Evolutionary conservation across 2,329 filamentous ascomycete species (phyloP), one percentile per base, ranked within the genome.

Genomic region (Leptosphaerulina australis): DNA sequence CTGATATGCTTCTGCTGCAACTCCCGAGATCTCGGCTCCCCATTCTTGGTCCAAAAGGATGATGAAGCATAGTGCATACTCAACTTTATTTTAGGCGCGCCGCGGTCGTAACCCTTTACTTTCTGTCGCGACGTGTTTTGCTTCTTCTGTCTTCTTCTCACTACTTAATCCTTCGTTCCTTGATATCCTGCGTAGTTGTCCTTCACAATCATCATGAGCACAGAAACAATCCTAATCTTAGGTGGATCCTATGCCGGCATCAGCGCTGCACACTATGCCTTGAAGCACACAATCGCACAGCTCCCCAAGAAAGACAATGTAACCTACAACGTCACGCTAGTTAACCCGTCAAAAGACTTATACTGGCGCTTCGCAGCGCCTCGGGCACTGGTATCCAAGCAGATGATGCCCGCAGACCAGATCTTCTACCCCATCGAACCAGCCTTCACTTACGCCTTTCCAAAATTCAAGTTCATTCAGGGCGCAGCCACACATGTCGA

Each of bases 281-380:
- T 74, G 21, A 68, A 65, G 40, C 67, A 74, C 53, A 58, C 64
- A 3, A 48, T 74, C 20, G 72, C 73, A 5, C 48, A 64, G 20
- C 62, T 74, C 12, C 63, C 64, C 0, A 69, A 69, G 57, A 67
- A 72, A 34, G 59, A 71, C 17, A 59, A 64, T 37, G 59, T 55
- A 17, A 72, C 73, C 9, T 80, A 82, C 65, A 81, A 80, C 53
- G 70, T 86, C 28, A 78, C 78, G 17, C 69, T 86, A 10, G 75
- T 87, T 57, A 79, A 82, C 43, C 80, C 82, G 1, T 79, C 78
- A 6, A 76, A 76, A 12, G 74, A 78, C 30, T 80, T 83, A 69
- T 85, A 74, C 71, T 84, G 76, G 71, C 77, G 78, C 44, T 72
- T 82, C 33, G 81, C 77, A 2, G 77, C 78, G 2, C 83, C 83